Conservation (phyloP, 1,284 basidiomycete genomes). For the Wolfiporia cocos region DNA sequence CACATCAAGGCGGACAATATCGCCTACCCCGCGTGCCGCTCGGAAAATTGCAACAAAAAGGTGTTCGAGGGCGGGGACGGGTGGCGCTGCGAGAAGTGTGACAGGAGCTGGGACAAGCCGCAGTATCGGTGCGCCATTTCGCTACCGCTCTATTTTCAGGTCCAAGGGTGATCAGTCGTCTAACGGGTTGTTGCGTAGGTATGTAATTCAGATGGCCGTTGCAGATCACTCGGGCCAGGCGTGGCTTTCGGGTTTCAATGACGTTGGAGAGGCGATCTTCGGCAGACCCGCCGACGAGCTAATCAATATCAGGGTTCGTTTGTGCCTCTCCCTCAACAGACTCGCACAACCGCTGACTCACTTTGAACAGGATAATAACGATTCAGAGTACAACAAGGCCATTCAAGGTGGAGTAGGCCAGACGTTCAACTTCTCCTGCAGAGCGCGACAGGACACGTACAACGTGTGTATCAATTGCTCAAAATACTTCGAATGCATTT, state of each 20-base stretch:
- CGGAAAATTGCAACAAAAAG: constrained; percentile 87
- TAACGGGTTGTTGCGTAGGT: constrained; percentile 42
- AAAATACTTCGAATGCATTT: background rate
- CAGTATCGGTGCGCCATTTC: constrained; percentile 81
- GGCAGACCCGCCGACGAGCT: constrained; percentile 81
- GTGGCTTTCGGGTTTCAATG: constrained; percentile 97
- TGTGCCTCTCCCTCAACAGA: too few relatives aligned
- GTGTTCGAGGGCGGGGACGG: constrained; percentile 63
- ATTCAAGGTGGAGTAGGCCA: constrained; percentile 66
- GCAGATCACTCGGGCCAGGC: constrained; percentile 86
- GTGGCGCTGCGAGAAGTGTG: constrained; percentile 96
- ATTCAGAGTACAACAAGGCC: constrained; percentile 53
- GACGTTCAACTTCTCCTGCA: constrained; percentile 81
- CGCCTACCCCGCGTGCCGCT: constrained; percentile 88
- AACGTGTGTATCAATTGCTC: constrained; percentile 50
- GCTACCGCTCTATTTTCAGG: background rate
- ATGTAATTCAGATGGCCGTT: constrained; percentile 85
- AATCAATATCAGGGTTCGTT: constrained; percentile 59
- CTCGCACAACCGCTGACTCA: too few relatives aligned
- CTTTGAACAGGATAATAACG: constrained; percentile 64
- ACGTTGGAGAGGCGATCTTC: constrained; percentile 77
- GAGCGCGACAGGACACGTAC: constrained; percentile 84
- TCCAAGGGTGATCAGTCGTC: background rate
- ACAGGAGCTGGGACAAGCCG: constrained; percentile 66
- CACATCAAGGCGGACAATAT: constrained; percentile 88